phyloP scores from a whole-genome alignment of 306 rosid genomes.

The Vachellia collinsii region DNA sequence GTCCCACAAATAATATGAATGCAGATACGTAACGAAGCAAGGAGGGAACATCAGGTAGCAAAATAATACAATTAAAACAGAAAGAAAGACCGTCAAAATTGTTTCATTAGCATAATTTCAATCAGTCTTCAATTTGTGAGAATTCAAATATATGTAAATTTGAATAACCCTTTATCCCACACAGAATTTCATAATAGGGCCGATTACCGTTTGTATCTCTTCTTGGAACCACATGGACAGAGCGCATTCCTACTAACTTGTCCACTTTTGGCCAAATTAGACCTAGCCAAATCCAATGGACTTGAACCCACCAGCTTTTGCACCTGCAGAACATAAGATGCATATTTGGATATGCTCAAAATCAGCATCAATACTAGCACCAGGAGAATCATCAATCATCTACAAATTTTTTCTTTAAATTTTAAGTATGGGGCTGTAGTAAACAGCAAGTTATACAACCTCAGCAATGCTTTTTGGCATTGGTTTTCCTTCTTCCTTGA shows the following conservation, averaged over 20 bases:
- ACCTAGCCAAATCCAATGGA: conserved; percentile 76
- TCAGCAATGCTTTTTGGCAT: conserved; percentile 71
- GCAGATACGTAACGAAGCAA: not conserved
- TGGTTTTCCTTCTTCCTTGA: conserved; percentile 90
- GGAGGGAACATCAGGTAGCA: conserved; percentile 11
- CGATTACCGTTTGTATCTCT: conserved; percentile 82
- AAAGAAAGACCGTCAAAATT: not conserved
- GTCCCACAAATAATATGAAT: not conserved
- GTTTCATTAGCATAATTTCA: not conserved
- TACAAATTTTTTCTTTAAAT: not conserved
- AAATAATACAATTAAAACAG: conserved; percentile 11
- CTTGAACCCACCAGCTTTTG: conserved; percentile 85
- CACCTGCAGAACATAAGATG: conserved; percentile 51
- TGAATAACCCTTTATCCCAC: not conserved
- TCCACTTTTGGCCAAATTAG: conserved; percentile 86
- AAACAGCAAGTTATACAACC: conserved; percentile 43
- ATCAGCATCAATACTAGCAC: conserved; percentile 24
- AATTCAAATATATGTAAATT: not conserved
- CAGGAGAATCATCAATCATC: conserved; percentile 5
- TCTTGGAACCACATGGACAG: conserved; percentile 97
- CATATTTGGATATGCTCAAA: conserved; percentile 30
- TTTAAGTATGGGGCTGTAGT: not conserved
- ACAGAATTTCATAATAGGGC: not conserved
- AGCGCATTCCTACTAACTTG: conserved; percentile 86
- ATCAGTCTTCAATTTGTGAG: not conserved